Conservation (phyloP, 768 basidiomycete species). For the Trametes cinnabarina region DNA sequence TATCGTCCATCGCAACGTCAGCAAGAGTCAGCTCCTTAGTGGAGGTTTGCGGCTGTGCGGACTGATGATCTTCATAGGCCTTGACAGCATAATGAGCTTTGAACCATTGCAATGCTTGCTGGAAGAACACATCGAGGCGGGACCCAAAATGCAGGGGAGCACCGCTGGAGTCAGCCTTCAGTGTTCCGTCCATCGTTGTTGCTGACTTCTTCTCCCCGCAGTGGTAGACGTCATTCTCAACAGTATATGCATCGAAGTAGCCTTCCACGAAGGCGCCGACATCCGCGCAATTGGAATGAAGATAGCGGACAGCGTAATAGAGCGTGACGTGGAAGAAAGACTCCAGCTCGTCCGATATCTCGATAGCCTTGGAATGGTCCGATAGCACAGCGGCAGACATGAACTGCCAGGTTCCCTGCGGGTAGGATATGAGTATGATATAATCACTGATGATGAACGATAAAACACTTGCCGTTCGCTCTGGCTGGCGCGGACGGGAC, state of each 20-base stretch:
- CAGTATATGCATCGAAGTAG: background rate
- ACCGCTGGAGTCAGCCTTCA: background rate
- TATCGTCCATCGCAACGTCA: too few relatives aligned
- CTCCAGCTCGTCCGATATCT: slow-evolving; percentile 22
- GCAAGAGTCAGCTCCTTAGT: too few relatives aligned
- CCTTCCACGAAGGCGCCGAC: background rate
- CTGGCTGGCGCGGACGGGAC: background rate
- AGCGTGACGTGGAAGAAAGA: slow-evolving; percentile 17
- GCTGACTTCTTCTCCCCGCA: background rate
- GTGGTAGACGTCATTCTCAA: background rate
- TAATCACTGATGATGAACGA: too few relatives aligned
- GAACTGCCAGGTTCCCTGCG: slow-evolving; percentile 24
- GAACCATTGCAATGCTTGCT: background rate
- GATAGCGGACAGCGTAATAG: slow-evolving; percentile 1
- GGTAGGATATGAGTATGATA: background rate
- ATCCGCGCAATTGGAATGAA: background rate
- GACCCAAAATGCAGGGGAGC: background rate
- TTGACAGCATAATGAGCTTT: background rate
- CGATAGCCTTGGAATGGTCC: slow-evolving; percentile 6
- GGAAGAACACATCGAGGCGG: background rate
- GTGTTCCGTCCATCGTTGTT: background rate
- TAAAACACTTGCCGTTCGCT: background rate
- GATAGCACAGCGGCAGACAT: slow-evolving; percentile 11
- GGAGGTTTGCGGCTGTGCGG: too few relatives aligned
- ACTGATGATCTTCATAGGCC: background rate